These are phyloP conservation scores for Lolium perenne DNA, from an alignment of 176 grass and related monocot genomes.

Conservation along the genomic window DNA sequence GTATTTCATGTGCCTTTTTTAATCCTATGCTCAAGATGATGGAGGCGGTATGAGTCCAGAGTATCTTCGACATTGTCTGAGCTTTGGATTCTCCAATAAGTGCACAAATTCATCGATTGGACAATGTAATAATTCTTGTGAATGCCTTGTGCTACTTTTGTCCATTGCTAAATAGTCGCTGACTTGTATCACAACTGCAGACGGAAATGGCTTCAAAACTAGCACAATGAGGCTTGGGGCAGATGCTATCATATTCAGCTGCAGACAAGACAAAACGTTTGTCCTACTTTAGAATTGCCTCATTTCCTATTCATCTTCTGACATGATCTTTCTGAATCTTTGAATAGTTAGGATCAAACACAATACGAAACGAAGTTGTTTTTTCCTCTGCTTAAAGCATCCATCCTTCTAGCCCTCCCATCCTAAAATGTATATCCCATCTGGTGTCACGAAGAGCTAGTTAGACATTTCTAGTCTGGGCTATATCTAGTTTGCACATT, in stretches of 20 bases:
- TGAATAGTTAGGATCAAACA: neutral
- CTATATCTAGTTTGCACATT: neutral
- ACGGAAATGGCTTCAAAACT: conserved; percentile 95
- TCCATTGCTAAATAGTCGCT: conserved; percentile 39
- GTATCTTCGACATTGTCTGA: conserved; percentile 68
- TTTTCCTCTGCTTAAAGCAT: neutral
- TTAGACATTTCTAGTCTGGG: neutral
- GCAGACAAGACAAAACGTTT: conserved; percentile 57
- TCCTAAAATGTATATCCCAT: neutral
- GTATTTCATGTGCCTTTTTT: conserved; percentile 5
- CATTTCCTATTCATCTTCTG: neutral
- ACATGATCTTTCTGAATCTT: neutral
- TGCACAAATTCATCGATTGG: conserved; percentile 59
- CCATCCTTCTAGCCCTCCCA: neutral
- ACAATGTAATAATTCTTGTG: conserved; percentile 50
- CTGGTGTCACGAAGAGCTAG: neutral
- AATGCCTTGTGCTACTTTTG: conserved; percentile 21
- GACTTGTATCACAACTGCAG: conserved; percentile 41
- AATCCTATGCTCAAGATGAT: conserved; percentile 57
- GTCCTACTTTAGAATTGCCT: neutral
- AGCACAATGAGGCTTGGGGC: conserved; percentile 91
- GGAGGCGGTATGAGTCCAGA: conserved; percentile 80
- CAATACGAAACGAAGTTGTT: neutral
- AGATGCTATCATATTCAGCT: conserved; percentile 79
- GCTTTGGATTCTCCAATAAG: conserved; percentile 87